Percentiles rank a stretch among this genome's conserved stretches.
Evolutionary conservation across 2,329 filamentous ascomycete genomes (phyloP).

Genomic region (Fusarium begoniae): DNA sequence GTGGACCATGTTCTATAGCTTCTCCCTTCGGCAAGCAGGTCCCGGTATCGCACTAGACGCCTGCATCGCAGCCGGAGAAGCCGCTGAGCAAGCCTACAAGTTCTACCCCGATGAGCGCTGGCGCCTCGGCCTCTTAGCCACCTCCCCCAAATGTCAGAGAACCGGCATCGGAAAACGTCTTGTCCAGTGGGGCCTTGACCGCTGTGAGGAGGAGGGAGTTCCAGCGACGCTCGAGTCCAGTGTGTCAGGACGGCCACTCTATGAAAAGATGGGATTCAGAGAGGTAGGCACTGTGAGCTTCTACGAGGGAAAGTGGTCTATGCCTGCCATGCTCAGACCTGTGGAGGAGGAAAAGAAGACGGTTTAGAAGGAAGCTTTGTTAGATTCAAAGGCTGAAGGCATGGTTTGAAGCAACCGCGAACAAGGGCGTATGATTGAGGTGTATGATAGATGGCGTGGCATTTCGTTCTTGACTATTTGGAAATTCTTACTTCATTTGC

Average conservation of each 20-base stretch:
- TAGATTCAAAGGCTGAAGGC: neutral
- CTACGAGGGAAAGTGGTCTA: neutral
- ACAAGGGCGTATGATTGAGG: too few relatives aligned
- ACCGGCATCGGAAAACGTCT: slow-evolving; percentile 18
- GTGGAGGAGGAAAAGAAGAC: neutral
- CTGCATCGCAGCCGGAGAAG: neutral
- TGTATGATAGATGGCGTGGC: neutral
- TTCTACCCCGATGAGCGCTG: slow-evolving; percentile 19
- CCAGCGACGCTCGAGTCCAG: slow-evolving; percentile 15
- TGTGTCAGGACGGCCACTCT: neutral
- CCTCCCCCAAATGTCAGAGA: slow-evolving; percentile 13
- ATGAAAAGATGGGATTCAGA: slow-evolving; percentile 19
- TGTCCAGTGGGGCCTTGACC: slow-evolving; percentile 20
- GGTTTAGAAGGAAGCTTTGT: neutral
- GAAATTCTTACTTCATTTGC: neutral
- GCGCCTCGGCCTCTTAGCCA: slow-evolving; percentile 14
- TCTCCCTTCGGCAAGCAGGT: neutral
- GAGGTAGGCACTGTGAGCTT: neutral
- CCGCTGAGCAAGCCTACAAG: neutral
- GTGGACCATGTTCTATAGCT: neutral
- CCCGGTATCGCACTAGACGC: neutral
- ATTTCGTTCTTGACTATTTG: neutral
- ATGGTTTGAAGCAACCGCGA: neutral
- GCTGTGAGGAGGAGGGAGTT: slow-evolving; percentile 16
- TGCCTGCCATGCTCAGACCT: slow-evolving; percentile 14